phyloP scores from a whole-genome alignment of 1,284 basidiomycete genomes.

The Cystobasidium pallidum region DNA sequence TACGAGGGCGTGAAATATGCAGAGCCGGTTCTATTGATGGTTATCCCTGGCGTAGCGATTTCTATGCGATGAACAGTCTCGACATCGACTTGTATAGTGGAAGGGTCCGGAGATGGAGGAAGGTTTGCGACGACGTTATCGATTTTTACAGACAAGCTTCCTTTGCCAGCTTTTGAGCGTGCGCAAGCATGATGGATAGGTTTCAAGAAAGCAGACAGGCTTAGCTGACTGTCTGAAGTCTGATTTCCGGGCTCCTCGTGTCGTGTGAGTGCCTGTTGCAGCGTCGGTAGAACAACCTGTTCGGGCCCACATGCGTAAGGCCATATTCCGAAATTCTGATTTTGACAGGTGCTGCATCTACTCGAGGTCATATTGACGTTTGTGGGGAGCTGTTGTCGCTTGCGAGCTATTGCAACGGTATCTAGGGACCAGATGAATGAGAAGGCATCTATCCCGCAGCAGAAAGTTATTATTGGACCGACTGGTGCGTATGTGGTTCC shows the following conservation, averaged over 20 bases:
- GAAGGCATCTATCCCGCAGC: neutral
- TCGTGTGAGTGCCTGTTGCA: slow-evolving; percentile 12
- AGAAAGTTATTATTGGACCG: too few relatives aligned
- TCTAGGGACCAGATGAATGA: slow-evolving; percentile 16
- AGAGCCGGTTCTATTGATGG: neutral
- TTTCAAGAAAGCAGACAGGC: slow-evolving; percentile 8
- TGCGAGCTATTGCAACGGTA: slow-evolving; percentile 1
- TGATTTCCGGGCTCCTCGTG: neutral
- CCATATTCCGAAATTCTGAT: slow-evolving; percentile 1
- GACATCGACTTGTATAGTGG: slow-evolving; percentile 11
- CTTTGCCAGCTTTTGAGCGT: slow-evolving; percentile 19
- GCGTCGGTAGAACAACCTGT: slow-evolving; percentile 5
- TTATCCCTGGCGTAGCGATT: neutral
- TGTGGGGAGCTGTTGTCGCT: neutral
- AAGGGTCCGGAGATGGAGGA: neutral
- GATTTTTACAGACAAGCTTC: neutral
- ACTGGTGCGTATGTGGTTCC: too few relatives aligned
- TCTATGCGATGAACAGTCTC: neutral
- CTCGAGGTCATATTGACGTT: neutral
- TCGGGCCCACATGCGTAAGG: neutral
- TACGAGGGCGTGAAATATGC: neutral
- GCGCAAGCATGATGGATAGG: neutral
- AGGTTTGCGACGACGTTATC: neutral
- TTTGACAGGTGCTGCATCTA: slow-evolving; percentile 4
- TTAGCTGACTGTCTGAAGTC: neutral